phyloP scores from a whole-genome alignment of 1,284 basidiomycete species.

The Cutaneotrichosporon arboriforme region DNA sequence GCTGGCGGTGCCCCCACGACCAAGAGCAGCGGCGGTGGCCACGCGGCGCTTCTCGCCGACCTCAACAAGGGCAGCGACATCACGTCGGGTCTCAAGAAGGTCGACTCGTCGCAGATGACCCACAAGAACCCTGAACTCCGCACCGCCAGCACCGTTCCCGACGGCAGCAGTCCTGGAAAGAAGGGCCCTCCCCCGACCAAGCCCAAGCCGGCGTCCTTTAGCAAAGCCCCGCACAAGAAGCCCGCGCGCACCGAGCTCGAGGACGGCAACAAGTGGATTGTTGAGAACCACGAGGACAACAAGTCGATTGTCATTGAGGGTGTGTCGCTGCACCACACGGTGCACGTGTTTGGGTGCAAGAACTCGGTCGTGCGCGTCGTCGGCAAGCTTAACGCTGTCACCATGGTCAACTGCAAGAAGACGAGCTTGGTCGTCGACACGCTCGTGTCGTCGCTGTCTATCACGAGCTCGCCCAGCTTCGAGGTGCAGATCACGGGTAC shows the following conservation, averaged over 20 bases:
- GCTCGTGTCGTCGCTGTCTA: constrained; percentile 78
- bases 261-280: constrained; percentile 81
- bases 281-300: constrained; percentile 94
- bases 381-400: constrained; percentile 94
- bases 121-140: constrained; percentile 94
- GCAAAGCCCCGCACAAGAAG: constrained; percentile 64
- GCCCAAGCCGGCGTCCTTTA: constrained; percentile 69
- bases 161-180: constrained; percentile 30
- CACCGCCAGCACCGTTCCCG: constrained; percentile 61
- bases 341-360: constrained; percentile 90
- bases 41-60: constrained; percentile 84
- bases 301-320: constrained; percentile 67
- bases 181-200: constrained; percentile 44
- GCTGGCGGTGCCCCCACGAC: constrained; percentile 51
- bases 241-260: constrained; percentile 85
- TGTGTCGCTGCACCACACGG: constrained; percentile 72
- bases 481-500: constrained; percentile 83
- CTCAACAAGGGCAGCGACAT: constrained; percentile 86
- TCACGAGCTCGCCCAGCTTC: constrained; percentile 90
- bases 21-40: constrained; percentile 57
- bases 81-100: constrained; percentile 85
- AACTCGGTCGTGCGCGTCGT: constrained; percentile 78
- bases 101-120: constrained; percentile 94
- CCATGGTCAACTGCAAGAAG: constrained; percentile 83
- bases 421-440: constrained; percentile 85